A percentile compares a stretch with the other conserved stretches of the same genome.
phyloP scores from a whole-genome alignment of 495 filamentous ascomycete species.

The Penicillium coffeae region DNA sequence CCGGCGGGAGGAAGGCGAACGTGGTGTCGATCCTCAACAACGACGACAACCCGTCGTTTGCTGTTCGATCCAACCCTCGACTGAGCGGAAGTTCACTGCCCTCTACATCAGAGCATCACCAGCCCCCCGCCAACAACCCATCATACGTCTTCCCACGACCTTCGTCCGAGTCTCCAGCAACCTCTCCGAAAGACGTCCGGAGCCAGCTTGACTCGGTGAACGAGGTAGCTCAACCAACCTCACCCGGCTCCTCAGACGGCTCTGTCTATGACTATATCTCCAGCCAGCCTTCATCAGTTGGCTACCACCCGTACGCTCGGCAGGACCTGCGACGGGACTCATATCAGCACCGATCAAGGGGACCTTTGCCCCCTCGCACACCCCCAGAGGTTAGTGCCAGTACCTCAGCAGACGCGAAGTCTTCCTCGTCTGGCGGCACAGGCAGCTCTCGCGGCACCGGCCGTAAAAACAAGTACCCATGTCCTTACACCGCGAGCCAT shows the following conservation, averaged over 20 bases:
- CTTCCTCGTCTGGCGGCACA: slow-evolving; percentile 2
- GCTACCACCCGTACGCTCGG: slow-evolving; percentile 26
- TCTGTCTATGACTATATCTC: slow-evolving; percentile 36
- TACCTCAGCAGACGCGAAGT: slow-evolving; percentile 23
- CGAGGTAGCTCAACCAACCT: slow-evolving; percentile 28
- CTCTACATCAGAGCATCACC: slow-evolving; percentile 23
- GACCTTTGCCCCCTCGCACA: slow-evolving; percentile 19
- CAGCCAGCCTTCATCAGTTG: slow-evolving; percentile 21
- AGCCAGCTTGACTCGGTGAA: slow-evolving; percentile 28
- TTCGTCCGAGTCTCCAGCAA: slow-evolving; percentile 27
- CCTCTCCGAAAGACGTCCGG: slow-evolving; percentile 22
- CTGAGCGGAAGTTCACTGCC: slow-evolving; percentile 28
- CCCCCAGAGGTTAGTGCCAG: slow-evolving; percentile 27
- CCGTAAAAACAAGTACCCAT: slow-evolving; percentile 54
- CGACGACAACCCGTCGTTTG: slow-evolving; percentile 47
- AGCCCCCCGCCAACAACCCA: slow-evolving; percentile 14
- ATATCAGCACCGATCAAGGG: slow-evolving; percentile 15
- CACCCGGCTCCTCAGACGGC: slow-evolving; percentile 37
- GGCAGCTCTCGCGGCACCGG: slow-evolving; percentile 11
- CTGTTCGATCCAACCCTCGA: slow-evolving; percentile 40
- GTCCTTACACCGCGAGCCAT: slow-evolving; percentile 57
- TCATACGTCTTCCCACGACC: slow-evolving; percentile 21
- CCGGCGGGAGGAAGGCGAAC: slow-evolving; percentile 27
- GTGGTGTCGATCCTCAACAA: slow-evolving; percentile 50
- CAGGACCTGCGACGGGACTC: slow-evolving; percentile 20